A percentile compares a stretch with the other conserved stretches of the same genome.
Conservation (phyloP, 2,329 filamentous ascomycete species). For the Aureobasidium melanogenum region DNA sequence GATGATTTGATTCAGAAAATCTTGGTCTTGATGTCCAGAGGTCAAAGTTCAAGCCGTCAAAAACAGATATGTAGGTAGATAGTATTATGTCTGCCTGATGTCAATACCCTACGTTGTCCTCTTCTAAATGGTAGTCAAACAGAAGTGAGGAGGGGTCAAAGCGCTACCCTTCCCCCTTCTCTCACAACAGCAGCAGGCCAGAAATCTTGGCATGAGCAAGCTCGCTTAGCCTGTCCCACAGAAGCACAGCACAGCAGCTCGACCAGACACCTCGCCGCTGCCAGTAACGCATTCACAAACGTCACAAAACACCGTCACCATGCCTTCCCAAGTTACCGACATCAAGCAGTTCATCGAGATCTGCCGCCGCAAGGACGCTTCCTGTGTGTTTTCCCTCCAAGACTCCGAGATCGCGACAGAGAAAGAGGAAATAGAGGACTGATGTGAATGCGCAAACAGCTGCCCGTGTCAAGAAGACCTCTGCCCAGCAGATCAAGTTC, state of each 20-base stretch:
- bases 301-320: conserved; percentile 51
- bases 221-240: conserved; percentile 1
- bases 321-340: conserved; percentile 96
- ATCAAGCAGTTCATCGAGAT: conserved; percentile 99
- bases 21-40: not conserved
- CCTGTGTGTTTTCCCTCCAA: conserved; percentile 61
- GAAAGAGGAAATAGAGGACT: not conserved
- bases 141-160: not conserved
- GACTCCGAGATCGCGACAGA: not conserved
- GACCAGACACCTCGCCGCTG: not conserved
- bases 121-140: not conserved
- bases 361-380: conserved; percentile 98
- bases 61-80: not conserved
- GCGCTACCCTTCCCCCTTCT: not conserved
- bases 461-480: conserved; percentile 71
- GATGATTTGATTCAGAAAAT: not conserved
- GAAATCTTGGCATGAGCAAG: conserved; percentile 1
- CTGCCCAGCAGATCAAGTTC: conserved; percentile 94
- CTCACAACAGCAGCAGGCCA: not conserved
- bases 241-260: not conserved
- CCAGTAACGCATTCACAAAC: not conserved
- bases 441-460: conserved; percentile 25
- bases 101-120: not conserved
- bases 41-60: not conserved
- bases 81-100: not conserved